phyloP scores from a whole-genome alignment of 192 early-diverging fungal species.

The Funneliformis geosporum region DNA sequence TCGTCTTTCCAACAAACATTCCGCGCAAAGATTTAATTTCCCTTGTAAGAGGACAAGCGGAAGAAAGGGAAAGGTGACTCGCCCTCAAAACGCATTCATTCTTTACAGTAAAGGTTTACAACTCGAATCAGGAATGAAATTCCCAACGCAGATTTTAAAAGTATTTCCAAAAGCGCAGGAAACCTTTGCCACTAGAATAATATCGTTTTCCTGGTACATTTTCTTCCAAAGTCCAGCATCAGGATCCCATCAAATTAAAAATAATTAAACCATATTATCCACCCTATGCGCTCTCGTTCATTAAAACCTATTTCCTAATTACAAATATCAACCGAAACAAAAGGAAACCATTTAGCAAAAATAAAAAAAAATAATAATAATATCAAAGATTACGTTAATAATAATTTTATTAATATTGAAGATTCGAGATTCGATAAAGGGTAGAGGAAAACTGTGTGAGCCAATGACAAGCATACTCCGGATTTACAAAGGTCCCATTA shows the following conservation, averaged over 20 bases:
- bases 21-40: not conserved
- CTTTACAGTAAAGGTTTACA: constrained; percentile 28
- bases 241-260: constrained; percentile 10
- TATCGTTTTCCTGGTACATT: no score
- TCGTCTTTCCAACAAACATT: not conserved
- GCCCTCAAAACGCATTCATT: constrained; percentile 28
- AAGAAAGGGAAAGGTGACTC: not conserved
- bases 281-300: not conserved
- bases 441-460: not conserved
- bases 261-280: constrained; percentile 8
- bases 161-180: constrained; percentile 14
- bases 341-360: not conserved
- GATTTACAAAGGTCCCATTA: not conserved
- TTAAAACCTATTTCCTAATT: constrained; percentile 25
- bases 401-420: not conserved
- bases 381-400: not conserved
- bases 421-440: no score
- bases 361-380: not conserved
- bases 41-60: constrained; percentile 29
- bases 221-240: no score
- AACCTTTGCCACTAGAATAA: no score
- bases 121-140: not conserved
- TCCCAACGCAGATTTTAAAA: constrained; percentile 1
- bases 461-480: not conserved
- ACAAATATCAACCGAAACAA: constrained; percentile 12